phyloP scores from a whole-genome alignment of 2,329 filamentous ascomycete species.

The Clarireedia monteithiana region DNA sequence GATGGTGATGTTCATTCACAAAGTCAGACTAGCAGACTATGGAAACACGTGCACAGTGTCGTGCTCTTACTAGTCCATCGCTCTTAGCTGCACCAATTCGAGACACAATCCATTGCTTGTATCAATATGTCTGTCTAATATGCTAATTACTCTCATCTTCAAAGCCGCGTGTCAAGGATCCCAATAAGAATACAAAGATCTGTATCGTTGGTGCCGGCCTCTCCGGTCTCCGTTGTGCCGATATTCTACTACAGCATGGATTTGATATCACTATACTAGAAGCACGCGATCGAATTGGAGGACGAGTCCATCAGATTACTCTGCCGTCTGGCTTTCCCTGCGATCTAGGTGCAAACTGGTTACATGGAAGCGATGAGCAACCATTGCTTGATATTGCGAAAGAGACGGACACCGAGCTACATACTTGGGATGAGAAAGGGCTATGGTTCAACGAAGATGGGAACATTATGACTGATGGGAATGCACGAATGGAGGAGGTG shows the following conservation, averaged over 20 bases:
- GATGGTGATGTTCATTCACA: too few species aligned
- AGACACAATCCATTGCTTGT: too few species aligned
- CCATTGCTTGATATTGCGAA: conserved; percentile 46
- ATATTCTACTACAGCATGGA: conserved; percentile 44
- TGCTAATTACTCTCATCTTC: background rate
- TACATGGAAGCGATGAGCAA: conserved; percentile 31
- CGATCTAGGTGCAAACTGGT: conserved; percentile 28
- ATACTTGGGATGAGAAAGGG: conserved; percentile 39
- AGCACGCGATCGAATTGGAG: conserved; percentile 46
- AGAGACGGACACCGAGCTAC: conserved; percentile 39
- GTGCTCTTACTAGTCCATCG: too few species aligned
- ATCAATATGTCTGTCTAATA: too few species aligned
- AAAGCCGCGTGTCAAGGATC: background rate
- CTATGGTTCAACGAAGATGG: conserved; percentile 36
- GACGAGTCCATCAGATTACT: conserved; percentile 27
- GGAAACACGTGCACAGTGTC: too few species aligned
- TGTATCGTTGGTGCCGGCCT: conserved; percentile 49
- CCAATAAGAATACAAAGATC: conserved; percentile 5
- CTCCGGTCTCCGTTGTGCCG: conserved; percentile 48
- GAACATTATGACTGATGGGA: conserved; percentile 30
- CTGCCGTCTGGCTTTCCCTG: conserved; percentile 22
- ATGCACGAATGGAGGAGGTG: conserved; percentile 32
- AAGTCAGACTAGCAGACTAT: too few species aligned
- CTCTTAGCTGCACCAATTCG: too few species aligned
- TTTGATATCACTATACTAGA: conserved; percentile 51